A percentile compares a stretch with the other conserved stretches of the same genome.
These are phyloP conservation scores for Podila minutissima DNA, from an alignment of 192 early-diverging fungal species.

Conservation along the genomic window DNA sequence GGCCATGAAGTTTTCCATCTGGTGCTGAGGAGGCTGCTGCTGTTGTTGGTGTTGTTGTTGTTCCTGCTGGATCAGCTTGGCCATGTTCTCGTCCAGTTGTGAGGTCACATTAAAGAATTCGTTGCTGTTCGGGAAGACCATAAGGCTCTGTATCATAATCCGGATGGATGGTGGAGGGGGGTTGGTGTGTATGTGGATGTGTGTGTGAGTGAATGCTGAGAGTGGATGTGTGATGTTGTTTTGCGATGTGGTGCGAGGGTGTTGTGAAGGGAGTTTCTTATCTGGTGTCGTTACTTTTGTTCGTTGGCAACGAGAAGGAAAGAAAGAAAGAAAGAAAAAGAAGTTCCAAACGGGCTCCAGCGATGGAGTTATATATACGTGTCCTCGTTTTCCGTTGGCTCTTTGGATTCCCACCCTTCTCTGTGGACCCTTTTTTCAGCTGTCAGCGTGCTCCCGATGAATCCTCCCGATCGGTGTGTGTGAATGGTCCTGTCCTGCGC, in stretches of 20 bases:
- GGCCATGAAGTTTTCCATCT: constrained; percentile 1
- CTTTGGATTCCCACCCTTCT: constrained; percentile 13
- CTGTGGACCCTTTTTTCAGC: background rate
- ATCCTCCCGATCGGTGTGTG: background rate
- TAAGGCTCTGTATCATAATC: constrained; percentile 22
- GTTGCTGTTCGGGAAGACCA: constrained; percentile 41
- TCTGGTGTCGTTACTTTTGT: too few species aligned
- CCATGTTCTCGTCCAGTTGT: constrained; percentile 29
- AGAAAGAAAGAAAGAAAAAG: constrained; percentile 3
- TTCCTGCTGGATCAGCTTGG: constrained; percentile 24
- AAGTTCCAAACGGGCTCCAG: background rate
- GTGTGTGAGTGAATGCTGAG: background rate
- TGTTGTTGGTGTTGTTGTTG: constrained; percentile 11
- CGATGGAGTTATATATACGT: constrained; percentile 5
- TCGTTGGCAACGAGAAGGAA: background rate
- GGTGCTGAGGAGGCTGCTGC: constrained; percentile 6
- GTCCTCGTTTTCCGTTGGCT: constrained; percentile 7
- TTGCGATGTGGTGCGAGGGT: constrained; percentile 3
- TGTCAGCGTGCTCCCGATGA: background rate
- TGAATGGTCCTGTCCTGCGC: too few species aligned
- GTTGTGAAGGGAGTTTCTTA: background rate
- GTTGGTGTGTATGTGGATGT: background rate
- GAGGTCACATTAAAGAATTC: constrained; percentile 33
- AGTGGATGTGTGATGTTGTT: background rate
- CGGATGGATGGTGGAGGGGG: background rate